Conservation (phyloP, 1,284 basidiomycete species). For the Cutaneotrichosporon sp. region DNA sequence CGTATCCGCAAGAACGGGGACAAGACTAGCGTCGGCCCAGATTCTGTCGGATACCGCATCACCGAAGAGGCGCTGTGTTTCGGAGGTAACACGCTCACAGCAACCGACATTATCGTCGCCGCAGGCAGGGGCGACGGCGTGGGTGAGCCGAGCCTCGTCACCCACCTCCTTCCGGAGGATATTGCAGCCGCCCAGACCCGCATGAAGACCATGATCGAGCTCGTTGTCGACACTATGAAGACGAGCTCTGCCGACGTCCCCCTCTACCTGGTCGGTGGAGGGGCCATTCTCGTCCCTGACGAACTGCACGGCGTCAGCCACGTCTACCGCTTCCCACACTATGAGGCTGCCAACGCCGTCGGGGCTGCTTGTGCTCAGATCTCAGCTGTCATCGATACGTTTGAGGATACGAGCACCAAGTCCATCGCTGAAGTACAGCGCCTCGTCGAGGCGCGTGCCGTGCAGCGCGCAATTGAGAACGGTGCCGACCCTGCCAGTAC, state of each 20-base stretch:
- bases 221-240: conserved; percentile 61
- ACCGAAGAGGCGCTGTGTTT: conserved; percentile 58
- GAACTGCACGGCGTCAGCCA: conserved; percentile 56
- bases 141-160: conserved; percentile 52
- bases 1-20: conserved; percentile 32
- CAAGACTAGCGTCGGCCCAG: conserved; percentile 58
- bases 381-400: conserved; percentile 41
- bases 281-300: conserved; percentile 49
- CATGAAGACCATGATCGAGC: conserved; percentile 59
- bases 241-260: conserved; percentile 56
- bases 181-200: conserved; percentile 48
- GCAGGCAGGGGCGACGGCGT: conserved; percentile 45
- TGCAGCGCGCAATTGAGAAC: conserved; percentile 55
- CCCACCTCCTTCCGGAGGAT: conserved; percentile 36
- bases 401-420: conserved; percentile 33
- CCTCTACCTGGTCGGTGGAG: conserved; percentile 43
- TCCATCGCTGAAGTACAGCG: conserved; percentile 39
- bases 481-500: conserved; percentile 56
- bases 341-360: conserved; percentile 62
- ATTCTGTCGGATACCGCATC: conserved; percentile 61
- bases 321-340: conserved; percentile 58
- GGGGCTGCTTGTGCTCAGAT: conserved; percentile 53
- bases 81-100: conserved; percentile 58
- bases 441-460: conserved; percentile 55
- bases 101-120: conserved; percentile 60